A percentile compares a stretch with the other conserved stretches of the same genome.
phyloP scores from a whole-genome alignment of 2,329 filamentous ascomycete species.

The Aspergillus piperis region DNA sequence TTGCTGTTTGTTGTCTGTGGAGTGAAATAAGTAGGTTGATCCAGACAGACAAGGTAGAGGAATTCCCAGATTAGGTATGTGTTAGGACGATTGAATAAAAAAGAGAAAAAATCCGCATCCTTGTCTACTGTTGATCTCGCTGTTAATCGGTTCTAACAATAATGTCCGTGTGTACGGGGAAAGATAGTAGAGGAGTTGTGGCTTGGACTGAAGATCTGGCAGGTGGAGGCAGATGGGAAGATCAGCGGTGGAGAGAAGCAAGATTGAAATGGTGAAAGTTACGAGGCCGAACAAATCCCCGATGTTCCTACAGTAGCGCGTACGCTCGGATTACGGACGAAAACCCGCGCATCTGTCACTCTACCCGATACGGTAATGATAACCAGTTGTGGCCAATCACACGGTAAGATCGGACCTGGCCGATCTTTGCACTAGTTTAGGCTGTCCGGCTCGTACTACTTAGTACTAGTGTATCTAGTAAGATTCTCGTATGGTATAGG shows the following conservation, averaged over 20 bases:
- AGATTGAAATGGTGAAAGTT: background rate
- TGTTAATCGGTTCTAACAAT: background rate
- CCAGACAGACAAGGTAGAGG: background rate
- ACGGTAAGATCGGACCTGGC: background rate
- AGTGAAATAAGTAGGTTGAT: no score
- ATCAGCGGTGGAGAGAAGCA: background rate
- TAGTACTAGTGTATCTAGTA: background rate
- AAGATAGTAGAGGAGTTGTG: background rate
- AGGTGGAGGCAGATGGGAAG: background rate
- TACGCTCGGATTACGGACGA: background rate
- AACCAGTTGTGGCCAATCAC: background rate
- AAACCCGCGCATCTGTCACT: background rate
- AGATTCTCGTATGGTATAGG: background rate
- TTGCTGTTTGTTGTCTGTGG: no score
- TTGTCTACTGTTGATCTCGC: background rate
- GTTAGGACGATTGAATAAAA: background rate
- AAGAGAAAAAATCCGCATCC: background rate
- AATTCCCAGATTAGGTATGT: background rate
- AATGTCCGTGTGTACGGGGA: no score
- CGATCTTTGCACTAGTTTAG: background rate
- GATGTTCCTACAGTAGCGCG: slow-evolving; percentile 7
- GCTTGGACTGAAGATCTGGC: background rate
- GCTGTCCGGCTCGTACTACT: background rate
- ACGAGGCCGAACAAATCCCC: background rate
- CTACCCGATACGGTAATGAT: background rate